Evolutionary conservation across 805 yeast species (phyloP), one percentile per base, ranked within the genome.

Genomic region (Hanseniaspora pseudoguilliermondii): DNA sequence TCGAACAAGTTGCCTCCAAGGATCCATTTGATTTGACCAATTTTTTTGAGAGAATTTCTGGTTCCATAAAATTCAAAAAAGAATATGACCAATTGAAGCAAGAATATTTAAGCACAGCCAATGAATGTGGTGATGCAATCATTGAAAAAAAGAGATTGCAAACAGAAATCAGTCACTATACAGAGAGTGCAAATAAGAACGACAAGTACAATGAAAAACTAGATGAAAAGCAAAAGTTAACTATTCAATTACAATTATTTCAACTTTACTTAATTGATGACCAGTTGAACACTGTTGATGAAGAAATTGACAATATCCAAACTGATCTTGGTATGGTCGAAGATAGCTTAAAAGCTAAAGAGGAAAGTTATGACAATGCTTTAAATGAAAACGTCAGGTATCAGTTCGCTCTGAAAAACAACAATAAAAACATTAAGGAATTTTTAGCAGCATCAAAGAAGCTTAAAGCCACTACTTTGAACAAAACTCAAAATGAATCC

Each of bases 1-100:
- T 93, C 51, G 97, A 91, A 66, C 84, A 82, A 62, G 82, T 93
- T 42, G 97, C 97, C 0, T 77, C 95, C 0, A 95, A 90, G 66
- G 80, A 91, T 0, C 80, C 97, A 0, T 68, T 69, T 25, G 95
- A 88, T 40, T 73, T 93, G 58, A 80, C 95, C 1, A 75, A 71
- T 46, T 68, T 90, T 59, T 72, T 93, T 55, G 98, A 93, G 69
- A 80, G 80, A 16, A 81, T 93, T 29, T 84, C 95, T 58, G 96
- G 96, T 0, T 86, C 96, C 0, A 68, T 73, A 8, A 93, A 86
- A 41, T 77, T 66, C 60, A 77, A 79, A 47, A 72, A 71, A 32
- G 87, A 87, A 57, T 91, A 85, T 65, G 91, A 84, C 11, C 58
- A 61, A 16, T 69, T 87, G 50, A 75, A 77, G 60, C 84, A 80